Evolutionary conservation across 805 yeast species (phyloP).

Genomic region (Yarrowia alimentaria): DNA sequence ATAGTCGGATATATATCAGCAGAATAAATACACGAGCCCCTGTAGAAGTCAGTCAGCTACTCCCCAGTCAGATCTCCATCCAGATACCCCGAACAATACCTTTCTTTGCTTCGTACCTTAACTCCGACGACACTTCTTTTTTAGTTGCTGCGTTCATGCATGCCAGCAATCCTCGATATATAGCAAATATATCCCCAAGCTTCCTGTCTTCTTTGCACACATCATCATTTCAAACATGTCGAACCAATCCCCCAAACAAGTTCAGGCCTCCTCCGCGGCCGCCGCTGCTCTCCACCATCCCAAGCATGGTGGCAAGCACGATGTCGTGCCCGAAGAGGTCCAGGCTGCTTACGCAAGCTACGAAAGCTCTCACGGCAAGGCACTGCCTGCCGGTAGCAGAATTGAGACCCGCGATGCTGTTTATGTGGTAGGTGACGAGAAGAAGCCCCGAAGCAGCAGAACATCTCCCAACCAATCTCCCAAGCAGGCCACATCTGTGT

Average conservation of each 20-base stretch:
- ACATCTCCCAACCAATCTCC: conserved; percentile 3
- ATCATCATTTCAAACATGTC: not conserved
- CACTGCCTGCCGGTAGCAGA: conserved; percentile 8
- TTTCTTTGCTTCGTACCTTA: not conserved
- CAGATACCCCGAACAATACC: not conserved
- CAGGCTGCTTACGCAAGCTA: conserved; percentile 19
- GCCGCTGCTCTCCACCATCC: conserved; percentile 3
- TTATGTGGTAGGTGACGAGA: conserved; percentile 12
- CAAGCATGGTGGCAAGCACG: conserved; percentile 17
- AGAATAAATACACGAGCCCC: too few relatives aligned
- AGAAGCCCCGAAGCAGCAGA: not conserved
- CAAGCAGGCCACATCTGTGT: conserved; percentile 11
- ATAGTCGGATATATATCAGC: not conserved
- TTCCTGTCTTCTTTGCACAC: not conserved
- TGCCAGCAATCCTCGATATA: conserved; percentile 19
- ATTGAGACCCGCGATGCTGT: conserved; percentile 21
- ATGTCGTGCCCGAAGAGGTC: conserved; percentile 13
- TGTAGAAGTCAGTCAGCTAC: too few relatives aligned
- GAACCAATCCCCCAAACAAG: not conserved
- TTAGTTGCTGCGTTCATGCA: conserved; percentile 17
- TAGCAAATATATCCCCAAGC: not conserved
- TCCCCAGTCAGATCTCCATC: too few relatives aligned
- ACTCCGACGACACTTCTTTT: conserved; percentile 3
- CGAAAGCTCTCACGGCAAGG: conserved; percentile 21
- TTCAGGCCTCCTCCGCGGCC: conserved; percentile 11